A percentile compares a stretch with the other conserved stretches of the same genome.
Evolutionary conservation across 2,329 filamentous ascomycete species (phyloP).

Genomic region (Lomentospora prolificans): DNA sequence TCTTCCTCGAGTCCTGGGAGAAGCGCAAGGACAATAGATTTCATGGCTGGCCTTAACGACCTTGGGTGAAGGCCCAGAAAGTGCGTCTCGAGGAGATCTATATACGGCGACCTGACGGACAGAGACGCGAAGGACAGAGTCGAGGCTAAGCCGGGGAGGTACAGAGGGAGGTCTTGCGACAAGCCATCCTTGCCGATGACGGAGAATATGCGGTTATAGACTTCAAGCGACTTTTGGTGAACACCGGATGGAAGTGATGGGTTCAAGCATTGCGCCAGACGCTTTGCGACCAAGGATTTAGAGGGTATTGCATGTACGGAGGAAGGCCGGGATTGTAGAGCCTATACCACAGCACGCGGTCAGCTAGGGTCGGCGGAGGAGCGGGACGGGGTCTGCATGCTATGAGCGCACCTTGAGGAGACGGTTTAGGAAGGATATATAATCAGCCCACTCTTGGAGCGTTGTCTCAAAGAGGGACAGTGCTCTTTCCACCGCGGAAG

Average conservation of each 20-base stretch:
- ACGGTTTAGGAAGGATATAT: slow-evolving; percentile 90
- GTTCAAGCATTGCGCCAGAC: slow-evolving; percentile 89
- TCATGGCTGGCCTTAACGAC: slow-evolving; percentile 75
- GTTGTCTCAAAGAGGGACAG: slow-evolving; percentile 85
- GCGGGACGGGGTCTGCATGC: neutral
- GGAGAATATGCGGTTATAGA: slow-evolving; percentile 83
- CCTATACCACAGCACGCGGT: slow-evolving; percentile 37
- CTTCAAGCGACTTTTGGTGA: slow-evolving; percentile 92
- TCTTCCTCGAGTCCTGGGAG: slow-evolving; percentile 91
- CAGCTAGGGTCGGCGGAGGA: neutral
- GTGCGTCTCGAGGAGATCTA: slow-evolving; percentile 73
- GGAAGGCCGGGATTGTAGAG: slow-evolving; percentile 75
- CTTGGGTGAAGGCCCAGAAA: slow-evolving; percentile 62
- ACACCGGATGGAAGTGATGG: slow-evolving; percentile 89
- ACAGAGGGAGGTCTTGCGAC: slow-evolving; percentile 72
- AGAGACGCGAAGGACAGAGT: slow-evolving; percentile 92
- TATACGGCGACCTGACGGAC: slow-evolving; percentile 75
- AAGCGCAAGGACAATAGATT: slow-evolving; percentile 79
- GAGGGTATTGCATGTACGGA: slow-evolving; percentile 66
- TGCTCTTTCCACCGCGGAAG: slow-evolving; percentile 75
- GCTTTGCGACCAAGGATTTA: slow-evolving; percentile 75
- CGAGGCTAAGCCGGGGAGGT: slow-evolving; percentile 79
- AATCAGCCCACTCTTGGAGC: slow-evolving; percentile 97
- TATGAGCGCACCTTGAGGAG: slow-evolving; percentile 62
- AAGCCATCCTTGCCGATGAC: slow-evolving; percentile 74